Evolutionary conservation across 441 rosid species (phyloP).

Genomic region (Aleurites moluccanus): DNA sequence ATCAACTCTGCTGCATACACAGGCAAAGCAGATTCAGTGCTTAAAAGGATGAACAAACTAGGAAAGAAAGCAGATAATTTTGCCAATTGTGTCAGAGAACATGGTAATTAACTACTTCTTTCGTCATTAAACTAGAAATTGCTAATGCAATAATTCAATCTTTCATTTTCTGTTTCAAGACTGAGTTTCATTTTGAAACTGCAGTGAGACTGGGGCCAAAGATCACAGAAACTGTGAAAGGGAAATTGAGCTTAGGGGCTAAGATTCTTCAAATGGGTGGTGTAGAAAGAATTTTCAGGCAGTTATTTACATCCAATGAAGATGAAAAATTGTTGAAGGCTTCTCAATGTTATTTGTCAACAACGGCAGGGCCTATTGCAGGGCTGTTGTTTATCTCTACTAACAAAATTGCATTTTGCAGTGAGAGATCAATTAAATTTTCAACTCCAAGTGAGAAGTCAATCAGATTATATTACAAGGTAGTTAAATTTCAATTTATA

Average conservation of each 20-base stretch:
- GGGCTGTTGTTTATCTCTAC: constrained; percentile 66
- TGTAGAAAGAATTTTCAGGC: constrained; percentile 52
- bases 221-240: constrained; percentile 56
- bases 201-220: constrained; percentile 54
- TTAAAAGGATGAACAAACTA: constrained; percentile 40
- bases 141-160: no score
- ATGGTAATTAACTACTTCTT: constrained; percentile 28
- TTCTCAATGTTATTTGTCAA: constrained; percentile 63
- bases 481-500: background rate
- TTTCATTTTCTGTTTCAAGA: no score
- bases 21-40: constrained; percentile 39
- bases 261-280: constrained; percentile 67
- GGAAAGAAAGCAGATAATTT: constrained; percentile 51
- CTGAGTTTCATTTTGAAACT: constrained; percentile 3
- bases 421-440: constrained; percentile 63
- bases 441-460: constrained; percentile 48
- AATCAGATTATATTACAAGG: constrained; percentile 46
- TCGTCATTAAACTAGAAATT: background rate
- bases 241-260: constrained; percentile 65
- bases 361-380: constrained; percentile 70
- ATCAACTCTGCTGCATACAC: constrained; percentile 24
- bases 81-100: constrained; percentile 47
- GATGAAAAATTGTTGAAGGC: constrained; percentile 57
- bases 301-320: constrained; percentile 39
- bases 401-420: constrained; percentile 60